These are phyloP conservation scores for Rhynchospora breviuscula DNA, from an alignment of 176 grass and related monocot species.

Conservation along the genomic window DNA sequence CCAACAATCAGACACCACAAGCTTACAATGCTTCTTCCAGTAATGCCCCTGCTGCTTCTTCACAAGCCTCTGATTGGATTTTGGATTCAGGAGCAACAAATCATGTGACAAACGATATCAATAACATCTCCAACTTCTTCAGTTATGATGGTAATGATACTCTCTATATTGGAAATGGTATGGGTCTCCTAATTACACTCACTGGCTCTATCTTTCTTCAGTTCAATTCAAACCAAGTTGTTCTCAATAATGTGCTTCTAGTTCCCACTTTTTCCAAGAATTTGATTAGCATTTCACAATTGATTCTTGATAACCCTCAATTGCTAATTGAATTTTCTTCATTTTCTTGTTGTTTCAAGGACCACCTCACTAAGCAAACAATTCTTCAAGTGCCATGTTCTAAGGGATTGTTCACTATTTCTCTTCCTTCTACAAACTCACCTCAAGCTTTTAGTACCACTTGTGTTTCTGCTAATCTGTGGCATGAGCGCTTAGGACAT, in stretches of 20 bases:
- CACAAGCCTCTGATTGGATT: not conserved
- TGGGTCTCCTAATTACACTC: not conserved
- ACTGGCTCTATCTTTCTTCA: too few relatives aligned
- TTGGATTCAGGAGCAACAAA: not conserved
- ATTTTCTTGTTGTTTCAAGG: not conserved
- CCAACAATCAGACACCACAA: not conserved
- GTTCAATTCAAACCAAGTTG: too few relatives aligned
- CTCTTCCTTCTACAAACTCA: fast-evolving
- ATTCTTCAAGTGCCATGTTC: not conserved
- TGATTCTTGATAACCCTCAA: not conserved
- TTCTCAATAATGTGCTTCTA: too few relatives aligned
- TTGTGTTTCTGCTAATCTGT: not conserved
- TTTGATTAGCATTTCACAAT: not conserved
- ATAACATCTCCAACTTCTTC: not conserved
- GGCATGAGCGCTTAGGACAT: not conserved
- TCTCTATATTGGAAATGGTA: not conserved
- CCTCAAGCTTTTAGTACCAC: not conserved
- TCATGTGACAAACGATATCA: not conserved
- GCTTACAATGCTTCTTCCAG: not conserved
- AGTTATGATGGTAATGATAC: not conserved
- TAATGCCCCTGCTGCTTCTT: not conserved
- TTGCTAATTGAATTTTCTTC: not conserved
- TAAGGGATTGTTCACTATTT: not conserved
- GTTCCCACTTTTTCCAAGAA: not conserved
- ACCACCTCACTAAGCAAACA: not conserved